Evolutionary conservation across 2,329 filamentous ascomycete genomes (phyloP).

Genomic region (Didymella pomorum): DNA sequence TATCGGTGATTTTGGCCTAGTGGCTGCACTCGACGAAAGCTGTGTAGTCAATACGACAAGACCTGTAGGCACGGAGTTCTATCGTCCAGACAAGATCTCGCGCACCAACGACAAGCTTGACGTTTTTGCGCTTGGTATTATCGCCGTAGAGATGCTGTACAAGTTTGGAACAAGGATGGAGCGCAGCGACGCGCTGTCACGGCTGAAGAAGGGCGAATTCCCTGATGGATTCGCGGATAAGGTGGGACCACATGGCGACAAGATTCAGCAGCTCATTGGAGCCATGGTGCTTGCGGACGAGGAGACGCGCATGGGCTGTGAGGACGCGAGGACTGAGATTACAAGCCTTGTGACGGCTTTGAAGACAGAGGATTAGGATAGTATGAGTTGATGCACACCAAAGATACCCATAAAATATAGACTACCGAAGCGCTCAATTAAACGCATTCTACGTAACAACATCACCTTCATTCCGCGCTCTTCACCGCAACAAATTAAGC

Average conservation of each 20-base stretch:
- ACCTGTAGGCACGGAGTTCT: conserved; percentile 68
- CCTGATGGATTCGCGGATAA: conserved; percentile 37
- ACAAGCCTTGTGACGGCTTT: conserved; percentile 28
- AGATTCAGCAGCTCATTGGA: conserved; percentile 37
- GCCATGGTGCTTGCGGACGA: conserved; percentile 48
- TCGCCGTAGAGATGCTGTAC: conserved; percentile 68
- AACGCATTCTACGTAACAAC: not conserved
- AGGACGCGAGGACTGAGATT: conserved; percentile 39
- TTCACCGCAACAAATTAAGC: no score
- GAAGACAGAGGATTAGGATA: conserved; percentile 5
- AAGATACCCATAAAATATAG: not conserved
- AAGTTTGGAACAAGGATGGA: conserved; percentile 57
- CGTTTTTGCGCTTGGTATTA: conserved; percentile 68
- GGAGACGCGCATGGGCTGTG: conserved; percentile 38
- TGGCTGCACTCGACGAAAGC: conserved; percentile 60
- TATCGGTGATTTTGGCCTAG: conserved; percentile 74
- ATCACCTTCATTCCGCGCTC: no score
- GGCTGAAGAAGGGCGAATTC: conserved; percentile 45
- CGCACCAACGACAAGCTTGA: conserved; percentile 63
- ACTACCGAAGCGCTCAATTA: not conserved
- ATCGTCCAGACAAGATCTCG: conserved; percentile 58
- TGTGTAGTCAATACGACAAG: conserved; percentile 46
- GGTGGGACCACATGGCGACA: conserved; percentile 30
- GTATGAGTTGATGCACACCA: not conserved
- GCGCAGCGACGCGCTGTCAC: conserved; percentile 46